Evolutionary conservation across 2,329 filamentous ascomycete species (phyloP), one percentile per base, ranked within the genome.

Genomic region (Trichoderma sp.): DNA sequence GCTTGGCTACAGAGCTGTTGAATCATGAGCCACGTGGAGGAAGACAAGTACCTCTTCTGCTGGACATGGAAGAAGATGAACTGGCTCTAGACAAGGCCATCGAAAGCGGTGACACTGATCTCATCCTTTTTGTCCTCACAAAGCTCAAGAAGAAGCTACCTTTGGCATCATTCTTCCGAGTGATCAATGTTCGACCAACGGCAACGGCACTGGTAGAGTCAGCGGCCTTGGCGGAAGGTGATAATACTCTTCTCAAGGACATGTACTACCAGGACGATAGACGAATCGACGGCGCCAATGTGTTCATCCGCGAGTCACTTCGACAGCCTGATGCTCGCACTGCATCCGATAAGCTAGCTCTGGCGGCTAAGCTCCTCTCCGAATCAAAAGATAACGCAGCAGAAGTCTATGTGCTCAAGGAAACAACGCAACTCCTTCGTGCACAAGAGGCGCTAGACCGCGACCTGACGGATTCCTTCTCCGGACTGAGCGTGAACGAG

Each of bases 231-330:
- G 88, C 89, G 68, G 91, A 94, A 68, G 86, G 85, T 24, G 93
- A 97, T 80, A 95, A 97, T 80, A 89, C 90, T 0, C 84, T 99
- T 27, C 90, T 99, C 31, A 99, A 98, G 81, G 97, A 98, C 81
- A 87, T 99, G 4, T 99, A 97, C 85, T 99, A 99, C 83, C 97
- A 98, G 85, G 97, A 98, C 80, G 97, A 99, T 82, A 91, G 96
- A 6, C 91, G 95, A 4, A 87, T 95, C 6, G 97, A 98, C 78
- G 95, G 97, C 3, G 94, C 96, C 0, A 93, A 95, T 75, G 91
- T 99, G 2, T 93, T 98, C 76, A 87, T 99, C 16, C 91, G 91
- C 24, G 96, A 99, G 84, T 94, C 95, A 0, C 87, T 99, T 8
- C 86, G 89, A 5, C 94, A 97, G 81, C 88, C 91, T 1, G 91